phyloP scores from a whole-genome alignment of 83 land plant species.

The Thuja plicata region DNA sequence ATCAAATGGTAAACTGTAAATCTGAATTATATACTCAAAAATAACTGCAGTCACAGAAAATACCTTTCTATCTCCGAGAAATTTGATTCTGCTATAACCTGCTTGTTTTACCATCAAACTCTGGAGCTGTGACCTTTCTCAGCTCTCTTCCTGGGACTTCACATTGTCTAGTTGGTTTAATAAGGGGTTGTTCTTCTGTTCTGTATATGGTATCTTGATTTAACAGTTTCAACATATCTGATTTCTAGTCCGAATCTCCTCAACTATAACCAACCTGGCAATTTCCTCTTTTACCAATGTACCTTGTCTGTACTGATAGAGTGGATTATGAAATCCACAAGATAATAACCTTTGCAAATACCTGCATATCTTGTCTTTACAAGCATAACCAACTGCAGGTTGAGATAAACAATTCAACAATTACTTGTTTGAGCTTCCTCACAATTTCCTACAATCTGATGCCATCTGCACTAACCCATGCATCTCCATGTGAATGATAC shows the following conservation, averaged over 20 bases:
- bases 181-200: neutral
- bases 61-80: neutral
- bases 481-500: too few relatives aligned
- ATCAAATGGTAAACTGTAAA: neutral
- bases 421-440: neutral
- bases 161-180: neutral
- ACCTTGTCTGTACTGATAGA: neutral
- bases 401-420: neutral
- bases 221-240: neutral
- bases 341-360: neutral
- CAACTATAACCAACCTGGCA: neutral
- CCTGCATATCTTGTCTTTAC: too few relatives aligned
- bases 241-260: neutral
- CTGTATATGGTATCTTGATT: neutral
- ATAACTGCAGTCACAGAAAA: neutral
- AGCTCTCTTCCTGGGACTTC: neutral
- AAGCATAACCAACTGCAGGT: neutral
- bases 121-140: neutral
- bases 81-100: neutral
- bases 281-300: neutral
- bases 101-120: neutral
- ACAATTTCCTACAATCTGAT: too few relatives aligned
- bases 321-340: neutral
- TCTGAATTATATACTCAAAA: neutral
- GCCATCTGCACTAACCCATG: too few relatives aligned